A percentile compares a stretch with the other conserved stretches of the same genome.
Evolutionary conservation across 2,329 filamentous ascomycete genomes (phyloP).

Genomic region (Colletotrichum somersetense): DNA sequence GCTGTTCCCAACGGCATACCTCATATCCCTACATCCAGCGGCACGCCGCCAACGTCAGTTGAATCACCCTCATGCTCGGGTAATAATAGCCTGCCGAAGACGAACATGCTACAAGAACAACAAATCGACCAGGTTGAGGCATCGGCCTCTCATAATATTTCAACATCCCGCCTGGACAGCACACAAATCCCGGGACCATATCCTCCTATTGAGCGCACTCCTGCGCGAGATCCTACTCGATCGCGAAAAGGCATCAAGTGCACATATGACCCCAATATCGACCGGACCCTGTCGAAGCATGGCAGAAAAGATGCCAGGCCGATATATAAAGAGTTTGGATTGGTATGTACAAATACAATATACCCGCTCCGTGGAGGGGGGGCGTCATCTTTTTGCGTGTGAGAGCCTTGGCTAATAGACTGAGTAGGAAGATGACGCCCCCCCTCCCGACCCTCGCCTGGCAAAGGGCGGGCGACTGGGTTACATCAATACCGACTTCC

Average conservation of each 20-base stretch:
- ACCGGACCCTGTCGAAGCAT: constrained; percentile 61
- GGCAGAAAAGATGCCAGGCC: constrained; percentile 70
- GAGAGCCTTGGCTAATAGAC: constrained; percentile 69
- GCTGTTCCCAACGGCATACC: constrained; percentile 57
- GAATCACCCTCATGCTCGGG: constrained; percentile 65
- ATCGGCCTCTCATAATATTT: constrained; percentile 46
- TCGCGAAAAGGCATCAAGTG: constrained; percentile 69
- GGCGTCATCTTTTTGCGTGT: constrained; percentile 71
- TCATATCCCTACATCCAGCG: constrained; percentile 58
- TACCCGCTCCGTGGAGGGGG: constrained; percentile 59
- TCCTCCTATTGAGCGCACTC: constrained; percentile 57
- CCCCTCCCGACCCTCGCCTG: constrained; percentile 85
- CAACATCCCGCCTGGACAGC: constrained; percentile 50
- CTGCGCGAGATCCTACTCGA: constrained; percentile 68
- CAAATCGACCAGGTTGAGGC: constrained; percentile 55
- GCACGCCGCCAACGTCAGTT: constrained; percentile 65
- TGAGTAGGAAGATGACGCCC: constrained; percentile 82
- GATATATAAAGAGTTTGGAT: constrained; percentile 73
- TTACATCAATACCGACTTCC: constrained; percentile 78
- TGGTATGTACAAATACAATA: constrained; percentile 70
- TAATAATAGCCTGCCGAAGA: constrained; percentile 63
- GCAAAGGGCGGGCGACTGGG: constrained; percentile 74
- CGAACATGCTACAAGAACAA: constrained; percentile 66
- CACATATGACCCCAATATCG: constrained; percentile 71
- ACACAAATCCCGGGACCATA: constrained; percentile 48